These are phyloP conservation scores for Pythium rhizo-oryzae DNA, from an alignment of 352 stramenopile genomes.

Conservation along the genomic window DNA sequence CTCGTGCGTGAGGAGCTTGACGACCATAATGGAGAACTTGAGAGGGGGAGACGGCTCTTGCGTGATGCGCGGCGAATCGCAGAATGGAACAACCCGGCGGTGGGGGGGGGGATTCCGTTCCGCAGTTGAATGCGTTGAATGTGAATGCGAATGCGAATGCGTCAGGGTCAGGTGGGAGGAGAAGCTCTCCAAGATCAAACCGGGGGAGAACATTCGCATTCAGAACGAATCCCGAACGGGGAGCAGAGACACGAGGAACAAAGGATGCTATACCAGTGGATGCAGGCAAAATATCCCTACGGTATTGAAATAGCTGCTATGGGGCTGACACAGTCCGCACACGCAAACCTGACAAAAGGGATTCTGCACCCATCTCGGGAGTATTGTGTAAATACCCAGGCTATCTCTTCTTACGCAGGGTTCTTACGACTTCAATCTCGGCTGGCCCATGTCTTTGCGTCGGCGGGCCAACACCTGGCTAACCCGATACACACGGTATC, in stretches of 20 bases:
- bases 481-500: conserved; percentile 5
- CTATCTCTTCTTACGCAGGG: neutral
- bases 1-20: conserved; percentile 70
- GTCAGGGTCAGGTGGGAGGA: neutral
- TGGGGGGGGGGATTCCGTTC: neutral
- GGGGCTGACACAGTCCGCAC: neutral
- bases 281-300: too few relatives aligned
- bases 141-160: too few relatives aligned
- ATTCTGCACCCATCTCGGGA: neutral
- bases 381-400: neutral
- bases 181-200: conserved; percentile 19
- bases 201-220: conserved; percentile 27
- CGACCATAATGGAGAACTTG: conserved; percentile 43
- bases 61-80: conserved; percentile 24
- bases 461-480: conserved; percentile 1
- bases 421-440: conserved; percentile 33
- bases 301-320: neutral
- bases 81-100: conserved; percentile 36
- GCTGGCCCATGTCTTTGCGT: conserved; percentile 18
- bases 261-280: conserved; percentile 4
- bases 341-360: neutral
- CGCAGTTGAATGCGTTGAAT: conserved; percentile 5
- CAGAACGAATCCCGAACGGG: neutral
- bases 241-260: conserved; percentile 17
- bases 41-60: conserved; percentile 1